These are phyloP conservation scores for Logfia minima DNA, from an alignment of 129 eudicot species.

Conservation along the genomic window DNA sequence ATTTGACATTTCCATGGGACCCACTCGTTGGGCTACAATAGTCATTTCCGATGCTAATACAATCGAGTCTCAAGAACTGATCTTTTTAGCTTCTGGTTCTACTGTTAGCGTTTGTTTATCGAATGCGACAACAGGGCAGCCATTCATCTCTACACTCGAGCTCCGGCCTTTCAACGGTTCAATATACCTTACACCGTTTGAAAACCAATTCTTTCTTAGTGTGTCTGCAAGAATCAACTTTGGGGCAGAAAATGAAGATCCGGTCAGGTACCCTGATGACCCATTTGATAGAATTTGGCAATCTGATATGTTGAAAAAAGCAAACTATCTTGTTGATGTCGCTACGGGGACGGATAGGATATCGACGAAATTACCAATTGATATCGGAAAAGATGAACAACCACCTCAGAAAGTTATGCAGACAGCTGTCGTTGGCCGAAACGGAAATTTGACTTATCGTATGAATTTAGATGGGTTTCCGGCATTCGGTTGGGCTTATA, in stretches of 20 bases:
- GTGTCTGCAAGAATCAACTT: slow-evolving; percentile 95
- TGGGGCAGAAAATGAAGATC: slow-evolving; percentile 79
- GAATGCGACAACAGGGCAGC: slow-evolving; percentile 93
- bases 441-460: slow-evolving; percentile 80
- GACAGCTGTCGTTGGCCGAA: slow-evolving; percentile 92
- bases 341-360: slow-evolving; percentile 85
- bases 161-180: slow-evolving; percentile 93
- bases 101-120: slow-evolving; percentile 84
- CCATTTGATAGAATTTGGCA: slow-evolving; percentile 96
- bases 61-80: slow-evolving; percentile 70
- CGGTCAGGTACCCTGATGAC: slow-evolving; percentile 96
- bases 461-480: slow-evolving; percentile 97
- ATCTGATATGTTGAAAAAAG: slow-evolving; percentile 75
- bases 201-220: slow-evolving; percentile 74
- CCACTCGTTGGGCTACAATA: slow-evolving; percentile 95
- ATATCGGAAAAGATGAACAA: slow-evolving; percentile 51
- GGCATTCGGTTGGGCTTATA: slow-evolving; percentile 84
- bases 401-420: slow-evolving; percentile 98
- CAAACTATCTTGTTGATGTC: slow-evolving; percentile 93
- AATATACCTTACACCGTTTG: slow-evolving; percentile 63
- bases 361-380: slow-evolving; percentile 62
- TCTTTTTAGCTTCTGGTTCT: slow-evolving; percentile 76
- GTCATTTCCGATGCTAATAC: slow-evolving; percentile 87
- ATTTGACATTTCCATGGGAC: slow-evolving; percentile 86
- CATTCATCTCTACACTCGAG: slow-evolving; percentile 92